Evolutionary conservation across 2,329 filamentous ascomycete genomes (phyloP), one percentile per base, ranked within the genome.

Genomic region (Xylariaceae sp.): DNA sequence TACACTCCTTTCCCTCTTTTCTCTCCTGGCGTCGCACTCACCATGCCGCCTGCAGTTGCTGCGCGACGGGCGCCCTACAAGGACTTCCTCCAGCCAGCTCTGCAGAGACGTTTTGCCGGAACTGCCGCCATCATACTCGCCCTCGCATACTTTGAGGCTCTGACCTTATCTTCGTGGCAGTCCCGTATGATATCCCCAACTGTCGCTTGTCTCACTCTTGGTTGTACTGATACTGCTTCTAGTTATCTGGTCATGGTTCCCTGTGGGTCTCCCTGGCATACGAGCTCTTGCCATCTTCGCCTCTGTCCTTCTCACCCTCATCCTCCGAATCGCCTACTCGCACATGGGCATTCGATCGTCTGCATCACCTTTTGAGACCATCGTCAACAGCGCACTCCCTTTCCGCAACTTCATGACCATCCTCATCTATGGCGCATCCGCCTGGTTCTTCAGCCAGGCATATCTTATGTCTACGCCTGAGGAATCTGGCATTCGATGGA

Each of bases 211-310:
- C 19, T 43, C 5, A 17, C 4, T 31, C 16, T 9, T n/a, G n/a
- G 17, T 7, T 28, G 5, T 39, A 19, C 46, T 42, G 31, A 60
- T 57, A 33, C 47, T 42, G 10, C n/a, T 47, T 33, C 61, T 34
- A 93, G 89, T 84, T 46, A 74, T 96, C 55, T 96, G 90, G 91
- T 77, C 85, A 62, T 93, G 89, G 88, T 90, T 96, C 60, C 91
- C 91, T 19, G 63, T 96, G 38, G 89, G 90, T 47, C 78, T 79
- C 50, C 83, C 87, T 42, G 90, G 89, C 53, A 70, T 95, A 50
- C 87, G 91, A 61, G 82, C 90, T 6, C 67, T 86, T 14, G 78
- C 90, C 56, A 81, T 97, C 58, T 93, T 92, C 73, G 74, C 88
- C 56, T 87, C 86, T 61, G 84, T 83, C 54, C 81, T 97, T 54